Percentiles rank a stretch among this genome's conserved stretches.
These are phyloP conservation scores for Amanita molliuscula DNA, from an alignment of 768 basidiomycete species.

Conservation along the genomic window DNA sequence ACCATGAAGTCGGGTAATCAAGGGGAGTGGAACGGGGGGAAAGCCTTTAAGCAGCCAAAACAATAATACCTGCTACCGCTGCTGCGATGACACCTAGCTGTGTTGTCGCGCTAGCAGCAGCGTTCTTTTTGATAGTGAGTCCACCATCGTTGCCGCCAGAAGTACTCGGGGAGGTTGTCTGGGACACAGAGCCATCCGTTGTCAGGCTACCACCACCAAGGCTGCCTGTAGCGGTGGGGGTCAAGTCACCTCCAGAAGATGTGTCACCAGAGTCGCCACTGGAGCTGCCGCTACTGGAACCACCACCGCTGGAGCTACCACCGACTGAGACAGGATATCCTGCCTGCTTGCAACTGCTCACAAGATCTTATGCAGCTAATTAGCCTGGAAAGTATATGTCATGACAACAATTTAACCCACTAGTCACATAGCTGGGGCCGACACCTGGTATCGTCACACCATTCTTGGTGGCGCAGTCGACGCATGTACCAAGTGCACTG, in stretches of 20 bases:
- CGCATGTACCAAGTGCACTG: neutral
- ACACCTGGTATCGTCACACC: neutral
- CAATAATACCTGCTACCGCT: neutral
- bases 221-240: neutral
- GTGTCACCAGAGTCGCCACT: neutral
- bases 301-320: too few species aligned
- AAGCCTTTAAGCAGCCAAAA: neutral
- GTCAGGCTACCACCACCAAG: neutral
- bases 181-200: neutral
- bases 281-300: too few species aligned
- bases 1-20: neutral
- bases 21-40: neutral
- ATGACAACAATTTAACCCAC: neutral
- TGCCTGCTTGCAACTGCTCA: neutral
- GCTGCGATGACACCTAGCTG: neutral
- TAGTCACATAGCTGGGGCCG: neutral
- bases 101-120: neutral
- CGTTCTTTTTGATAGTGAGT: neutral
- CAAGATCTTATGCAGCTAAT: neutral
- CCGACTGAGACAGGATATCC: slow-evolving; percentile 3
- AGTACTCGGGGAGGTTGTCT: neutral
- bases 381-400: neutral
- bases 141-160: neutral
- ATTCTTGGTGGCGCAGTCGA: neutral
- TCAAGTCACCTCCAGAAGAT: neutral